These are phyloP conservation scores for Sclerotinia borealis DNA, from an alignment of 2,329 filamentous ascomycete genomes.

Conservation along the genomic window DNA sequence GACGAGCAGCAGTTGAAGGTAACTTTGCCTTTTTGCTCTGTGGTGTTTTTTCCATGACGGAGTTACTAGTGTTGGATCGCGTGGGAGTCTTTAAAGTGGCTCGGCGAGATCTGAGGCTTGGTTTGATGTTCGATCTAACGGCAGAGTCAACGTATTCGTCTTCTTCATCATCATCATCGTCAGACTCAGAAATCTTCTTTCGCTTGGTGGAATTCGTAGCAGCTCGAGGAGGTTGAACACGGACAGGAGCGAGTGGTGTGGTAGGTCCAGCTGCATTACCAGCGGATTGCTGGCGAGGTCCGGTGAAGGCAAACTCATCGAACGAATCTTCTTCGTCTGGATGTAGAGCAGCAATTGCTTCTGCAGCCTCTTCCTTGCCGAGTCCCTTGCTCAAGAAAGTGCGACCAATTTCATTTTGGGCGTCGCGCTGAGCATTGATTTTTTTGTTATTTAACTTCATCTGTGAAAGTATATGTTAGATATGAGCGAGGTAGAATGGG, in stretches of 20 bases:
- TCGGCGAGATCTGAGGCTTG: background rate
- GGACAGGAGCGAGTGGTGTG: background rate
- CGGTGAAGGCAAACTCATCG: background rate
- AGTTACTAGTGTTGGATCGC: background rate
- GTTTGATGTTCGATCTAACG: background rate
- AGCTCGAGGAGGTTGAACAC: background rate
- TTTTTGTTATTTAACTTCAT: conserved; percentile 26
- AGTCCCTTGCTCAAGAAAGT: conserved; percentile 12
- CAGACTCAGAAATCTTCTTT: background rate
- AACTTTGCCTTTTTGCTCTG: background rate
- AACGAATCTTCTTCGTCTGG: background rate
- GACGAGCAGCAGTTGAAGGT: background rate
- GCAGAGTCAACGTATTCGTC: conserved; percentile 9
- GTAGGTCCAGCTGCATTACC: background rate
- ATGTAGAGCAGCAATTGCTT: background rate
- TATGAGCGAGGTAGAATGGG: too few relatives aligned
- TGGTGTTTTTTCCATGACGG: background rate
- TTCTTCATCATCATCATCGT: conserved; percentile 10
- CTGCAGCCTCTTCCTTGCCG: background rate
- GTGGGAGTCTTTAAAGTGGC: background rate
- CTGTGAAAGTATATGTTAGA: conserved; percentile 12
- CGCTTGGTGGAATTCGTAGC: background rate
- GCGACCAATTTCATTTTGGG: conserved; percentile 25
- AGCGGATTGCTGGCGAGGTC: too few relatives aligned
- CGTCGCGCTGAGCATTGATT: conserved; percentile 25